These are phyloP conservation scores for Abrus precatorius DNA, from an alignment of 306 rosid genomes.

Conservation along the genomic window DNA sequence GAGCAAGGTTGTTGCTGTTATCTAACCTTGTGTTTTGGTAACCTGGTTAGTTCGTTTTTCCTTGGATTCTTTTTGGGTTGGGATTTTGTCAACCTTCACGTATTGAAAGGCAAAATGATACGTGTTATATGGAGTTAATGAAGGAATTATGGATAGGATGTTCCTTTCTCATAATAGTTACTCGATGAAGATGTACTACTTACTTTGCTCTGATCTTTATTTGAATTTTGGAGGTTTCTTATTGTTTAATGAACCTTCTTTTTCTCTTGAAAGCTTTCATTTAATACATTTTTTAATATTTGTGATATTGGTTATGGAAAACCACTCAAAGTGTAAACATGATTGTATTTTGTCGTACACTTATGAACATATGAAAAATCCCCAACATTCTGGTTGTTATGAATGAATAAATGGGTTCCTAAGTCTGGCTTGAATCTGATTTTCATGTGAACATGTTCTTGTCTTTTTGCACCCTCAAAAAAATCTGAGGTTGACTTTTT, in stretches of 20 bases:
- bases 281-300: neutral
- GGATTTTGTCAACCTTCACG: too few species aligned
- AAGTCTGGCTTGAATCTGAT: neutral
- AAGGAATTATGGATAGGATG: too few species aligned
- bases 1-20: neutral
- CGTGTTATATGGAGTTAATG: too few species aligned
- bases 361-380: neutral
- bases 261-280: neutral
- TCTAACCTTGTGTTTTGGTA: neutral
- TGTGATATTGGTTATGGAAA: neutral
- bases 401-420: neutral
- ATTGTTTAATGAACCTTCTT: neutral
- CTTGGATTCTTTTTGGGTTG: too few species aligned
- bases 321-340: neutral
- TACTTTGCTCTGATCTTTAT: slow-evolving; percentile 4
- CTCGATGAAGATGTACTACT: neutral
- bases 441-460: neutral
- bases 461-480: slow-evolving; percentile 5
- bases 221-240: neutral
- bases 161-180: too few species aligned
- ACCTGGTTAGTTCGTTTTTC: neutral
- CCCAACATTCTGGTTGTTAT: neutral
- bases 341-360: slow-evolving; percentile 6
- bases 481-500: slow-evolving; percentile 3
- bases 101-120: too few species aligned